Percentiles rank a stretch among this genome's conserved stretches.
These are phyloP conservation scores for Endothia cerciana DNA, from an alignment of 2,329 filamentous ascomycete species.

Conservation along the genomic window DNA sequence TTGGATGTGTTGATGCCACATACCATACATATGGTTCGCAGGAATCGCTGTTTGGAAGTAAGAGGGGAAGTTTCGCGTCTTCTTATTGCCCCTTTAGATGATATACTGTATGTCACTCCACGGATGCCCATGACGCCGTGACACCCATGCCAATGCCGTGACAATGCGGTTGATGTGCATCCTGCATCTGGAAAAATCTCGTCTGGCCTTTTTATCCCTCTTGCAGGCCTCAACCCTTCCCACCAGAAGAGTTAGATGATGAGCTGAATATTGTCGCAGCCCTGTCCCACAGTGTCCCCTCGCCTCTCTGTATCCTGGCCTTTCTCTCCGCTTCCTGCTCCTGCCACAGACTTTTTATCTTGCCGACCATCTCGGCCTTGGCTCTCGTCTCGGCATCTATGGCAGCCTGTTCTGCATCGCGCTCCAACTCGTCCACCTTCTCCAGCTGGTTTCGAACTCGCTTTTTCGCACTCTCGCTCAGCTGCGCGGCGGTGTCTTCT, in stretches of 20 bases:
- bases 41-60: neutral
- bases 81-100: neutral
- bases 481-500: constrained; percentile 31
- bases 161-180: neutral
- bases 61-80: neutral
- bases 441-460: constrained; percentile 59
- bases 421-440: constrained; percentile 61
- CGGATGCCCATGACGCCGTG: neutral
- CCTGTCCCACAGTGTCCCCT: constrained; percentile 49
- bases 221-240: constrained; percentile 12
- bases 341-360: constrained; percentile 59
- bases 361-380: constrained; percentile 61
- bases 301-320: constrained; percentile 60
- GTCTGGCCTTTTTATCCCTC: neutral
- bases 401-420: constrained; percentile 65
- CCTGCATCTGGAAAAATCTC: neutral
- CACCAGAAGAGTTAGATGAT: constrained; percentile 15
- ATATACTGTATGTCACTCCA: neutral
- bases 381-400: constrained; percentile 65
- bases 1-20: neutral
- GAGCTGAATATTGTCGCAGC: constrained; percentile 39
- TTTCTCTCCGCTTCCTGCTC: constrained; percentile 58
- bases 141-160: neutral
- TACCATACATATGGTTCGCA: too few species aligned
- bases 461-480: constrained; percentile 54